Base-by-base conservation (phyloP, 2,329 filamentous ascomycete genomes). In the Ophiostoma populinum region DNA sequence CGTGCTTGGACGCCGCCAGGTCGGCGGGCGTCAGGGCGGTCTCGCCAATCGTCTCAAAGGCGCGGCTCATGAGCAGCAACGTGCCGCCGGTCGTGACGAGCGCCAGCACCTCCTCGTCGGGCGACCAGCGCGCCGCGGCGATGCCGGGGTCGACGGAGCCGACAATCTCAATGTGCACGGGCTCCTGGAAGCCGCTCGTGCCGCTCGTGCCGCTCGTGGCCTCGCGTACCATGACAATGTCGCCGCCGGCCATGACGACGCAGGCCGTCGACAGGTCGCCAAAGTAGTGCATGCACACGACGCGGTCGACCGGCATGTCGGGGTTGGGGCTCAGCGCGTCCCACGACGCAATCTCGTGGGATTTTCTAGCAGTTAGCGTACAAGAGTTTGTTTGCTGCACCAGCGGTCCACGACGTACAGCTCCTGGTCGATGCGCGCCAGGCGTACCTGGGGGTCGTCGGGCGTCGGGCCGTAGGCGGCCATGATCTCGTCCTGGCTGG, bases 111-210 rank as follows among this genome's bases (percentile, higher is more conserved):
- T 95, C 87, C 50, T 94, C 87, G 49, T 98, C 90, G 3, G 86
- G 86, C 25, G 87, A 92, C 90, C 90, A 98, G 45, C 73, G 70
- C 12, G 86, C 87, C 12, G 85, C 83, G 17, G 75, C 71, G 46
- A 98, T 93, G 17, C 87, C 90, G 39, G 79, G 80, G 56, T 94
- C 85, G 24, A 98, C 81, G 22, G 85, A 92, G 29, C 90, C 90
- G 43, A 95, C 74, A 46, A 98, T 95, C 55, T 95, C 90, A 46
- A 98, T 85, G 46, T 80, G 75, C 24, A 85, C 80, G 52, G 80
- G 73, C 40, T 67, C 73, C 6, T 63, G 59, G 49, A 45, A 17
- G 62, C 56, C 4, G 15, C 20, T 30, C 13, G 28, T 5, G 13
- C n/a, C n/a, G 7, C 7, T 7, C 7, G 21, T 11, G 11, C 7